These are phyloP conservation scores for Cytospora leucostoma DNA, from an alignment of 2,329 filamentous ascomycete species.

Conservation along the genomic window DNA sequence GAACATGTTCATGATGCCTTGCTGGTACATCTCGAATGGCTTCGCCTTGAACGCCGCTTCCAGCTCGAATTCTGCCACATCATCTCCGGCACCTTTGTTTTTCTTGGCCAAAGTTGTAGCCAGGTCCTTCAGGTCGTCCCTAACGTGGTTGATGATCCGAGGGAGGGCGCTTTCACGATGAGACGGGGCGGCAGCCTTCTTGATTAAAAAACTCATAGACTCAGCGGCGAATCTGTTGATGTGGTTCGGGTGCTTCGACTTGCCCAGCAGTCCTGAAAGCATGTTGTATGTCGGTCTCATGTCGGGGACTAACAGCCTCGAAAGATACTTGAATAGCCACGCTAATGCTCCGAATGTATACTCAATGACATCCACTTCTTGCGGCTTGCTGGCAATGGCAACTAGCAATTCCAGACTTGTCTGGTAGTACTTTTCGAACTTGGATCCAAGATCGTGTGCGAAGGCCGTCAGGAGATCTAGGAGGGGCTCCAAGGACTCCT, in stretches of 20 bases:
- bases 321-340: conserved; percentile 97
- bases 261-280: conserved; percentile 82
- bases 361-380: conserved; percentile 88
- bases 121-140: conserved; percentile 63
- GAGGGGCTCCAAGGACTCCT: conserved; percentile 80
- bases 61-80: conserved; percentile 21
- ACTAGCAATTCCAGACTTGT: conserved; percentile 74
- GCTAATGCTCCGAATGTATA: conserved; percentile 95
- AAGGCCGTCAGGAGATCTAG: conserved; percentile 88
- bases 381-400: conserved; percentile 73
- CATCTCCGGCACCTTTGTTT: background rate
- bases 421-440: conserved; percentile 87
- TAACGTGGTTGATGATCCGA: conserved; percentile 70
- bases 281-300: conserved; percentile 81
- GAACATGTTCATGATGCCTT: conserved; percentile 90
- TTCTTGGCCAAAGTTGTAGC: conserved; percentile 20
- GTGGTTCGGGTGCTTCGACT: conserved; percentile 77
- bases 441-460: conserved; percentile 84
- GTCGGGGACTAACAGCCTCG: conserved; percentile 81
- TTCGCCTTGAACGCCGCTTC: conserved; percentile 47
- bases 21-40: conserved; percentile 70
- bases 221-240: conserved; percentile 93
- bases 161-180: conserved; percentile 73
- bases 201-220: conserved; percentile 88
- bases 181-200: conserved; percentile 80